phyloP scores from a whole-genome alignment of 2,329 filamentous ascomycete species.

The Dryadomyces quercus-mongolicae region DNA sequence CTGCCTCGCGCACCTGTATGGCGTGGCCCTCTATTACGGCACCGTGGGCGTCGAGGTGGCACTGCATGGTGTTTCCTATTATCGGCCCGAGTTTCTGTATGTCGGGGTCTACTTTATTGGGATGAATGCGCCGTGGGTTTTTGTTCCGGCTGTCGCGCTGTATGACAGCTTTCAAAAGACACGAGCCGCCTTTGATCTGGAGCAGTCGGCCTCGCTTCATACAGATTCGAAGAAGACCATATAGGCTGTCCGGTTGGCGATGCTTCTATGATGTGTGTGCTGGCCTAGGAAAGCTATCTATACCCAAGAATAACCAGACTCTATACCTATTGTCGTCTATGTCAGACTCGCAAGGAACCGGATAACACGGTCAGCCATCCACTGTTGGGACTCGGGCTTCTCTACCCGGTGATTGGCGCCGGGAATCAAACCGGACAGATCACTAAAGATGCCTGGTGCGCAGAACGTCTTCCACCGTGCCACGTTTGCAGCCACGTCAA shows the following conservation, averaged over 20 bases:
- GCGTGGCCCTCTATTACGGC: slow-evolving; percentile 49
- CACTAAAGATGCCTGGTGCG: slow-evolving; percentile 29
- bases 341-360: slow-evolving; percentile 28
- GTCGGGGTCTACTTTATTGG: slow-evolving; percentile 53
- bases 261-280: no score
- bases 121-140: slow-evolving; percentile 48
- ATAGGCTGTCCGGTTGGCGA: neutral
- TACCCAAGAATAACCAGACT: neutral
- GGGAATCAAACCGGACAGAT: slow-evolving; percentile 40
- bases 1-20: slow-evolving; percentile 45
- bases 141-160: slow-evolving; percentile 30
- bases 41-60: slow-evolving; percentile 40
- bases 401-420: slow-evolving; percentile 39
- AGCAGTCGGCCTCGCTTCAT: no score
- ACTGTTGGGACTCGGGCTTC: slow-evolving; percentile 30
- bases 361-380: slow-evolving; percentile 34
- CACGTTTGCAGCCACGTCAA: slow-evolving; percentile 48
- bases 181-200: neutral
- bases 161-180: slow-evolving; percentile 4
- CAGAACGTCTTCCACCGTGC: slow-evolving; percentile 40
- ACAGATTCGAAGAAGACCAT: neutral
- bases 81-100: slow-evolving; percentile 47
- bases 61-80: slow-evolving; percentile 34
- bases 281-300: no score
- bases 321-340: neutral